Percentiles rank a stretch among this genome's conserved stretches.
These are phyloP conservation scores for Hericium alpestre DNA, from an alignment of 768 basidiomycete genomes.

Conservation along the genomic window DNA sequence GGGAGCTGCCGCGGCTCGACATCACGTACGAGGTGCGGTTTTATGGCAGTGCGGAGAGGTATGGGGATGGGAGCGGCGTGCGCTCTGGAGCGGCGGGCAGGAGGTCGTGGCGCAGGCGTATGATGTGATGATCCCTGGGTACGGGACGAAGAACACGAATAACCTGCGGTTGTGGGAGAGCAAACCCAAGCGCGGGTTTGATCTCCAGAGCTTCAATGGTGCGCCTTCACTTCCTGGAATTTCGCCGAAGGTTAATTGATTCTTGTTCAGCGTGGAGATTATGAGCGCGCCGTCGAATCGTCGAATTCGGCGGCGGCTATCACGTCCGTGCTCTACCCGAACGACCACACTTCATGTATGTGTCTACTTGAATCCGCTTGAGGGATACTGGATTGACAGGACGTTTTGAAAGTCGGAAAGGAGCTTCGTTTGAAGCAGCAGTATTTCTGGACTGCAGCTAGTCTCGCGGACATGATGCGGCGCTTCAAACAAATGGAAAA, in stretches of 20 bases:
- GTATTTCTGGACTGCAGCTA: conserved; percentile 90
- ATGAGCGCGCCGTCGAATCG: conserved; percentile 79
- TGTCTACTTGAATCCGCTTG: not conserved
- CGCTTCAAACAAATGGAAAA: conserved; percentile 87
- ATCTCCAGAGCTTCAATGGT: conserved; percentile 94
- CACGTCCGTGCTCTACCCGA: conserved; percentile 91
- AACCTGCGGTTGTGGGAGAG: conserved; percentile 81
- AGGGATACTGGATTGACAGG: not conserved
- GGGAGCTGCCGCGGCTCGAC: conserved; percentile 82
- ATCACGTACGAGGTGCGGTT: conserved; percentile 81
- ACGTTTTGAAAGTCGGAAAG: conserved; percentile 51
- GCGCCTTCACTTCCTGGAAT: not conserved
- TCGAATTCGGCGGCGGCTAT: conserved; percentile 89
- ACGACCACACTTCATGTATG: conserved; percentile 63
- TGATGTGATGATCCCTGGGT: conserved; percentile 91
- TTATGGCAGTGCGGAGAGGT: conserved; percentile 72
- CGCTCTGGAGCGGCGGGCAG: conserved; percentile 79
- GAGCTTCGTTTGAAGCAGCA: conserved; percentile 91
- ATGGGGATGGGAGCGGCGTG: conserved; percentile 42
- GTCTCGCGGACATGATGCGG: conserved; percentile 79
- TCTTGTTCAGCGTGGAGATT: conserved; percentile 67
- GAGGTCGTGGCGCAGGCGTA: conserved; percentile 91
- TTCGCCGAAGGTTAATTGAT: not conserved
- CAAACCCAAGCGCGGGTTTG: conserved; percentile 84
- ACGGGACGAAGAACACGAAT: conserved; percentile 75